Conservation (phyloP, 2,329 filamentous ascomycete genomes). For the Colletotrichum sp. region DNA sequence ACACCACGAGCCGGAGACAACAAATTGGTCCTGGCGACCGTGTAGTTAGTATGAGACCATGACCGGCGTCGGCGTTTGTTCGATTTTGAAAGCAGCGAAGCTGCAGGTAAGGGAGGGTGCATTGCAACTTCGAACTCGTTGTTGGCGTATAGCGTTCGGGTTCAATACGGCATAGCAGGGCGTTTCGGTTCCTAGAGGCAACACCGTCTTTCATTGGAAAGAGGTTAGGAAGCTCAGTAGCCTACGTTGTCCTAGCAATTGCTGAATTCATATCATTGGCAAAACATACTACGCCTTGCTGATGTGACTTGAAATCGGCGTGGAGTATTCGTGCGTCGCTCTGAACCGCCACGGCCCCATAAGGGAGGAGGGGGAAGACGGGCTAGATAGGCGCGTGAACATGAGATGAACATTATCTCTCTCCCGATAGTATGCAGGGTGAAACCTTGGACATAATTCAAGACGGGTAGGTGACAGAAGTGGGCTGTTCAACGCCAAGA, state of each 20-base stretch:
- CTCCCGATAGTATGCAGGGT: not conserved
- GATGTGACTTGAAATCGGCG: not conserved
- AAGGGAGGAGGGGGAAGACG: not conserved
- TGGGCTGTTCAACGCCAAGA: not conserved
- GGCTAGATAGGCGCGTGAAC: not conserved
- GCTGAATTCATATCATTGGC: not conserved
- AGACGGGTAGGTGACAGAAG: not conserved
- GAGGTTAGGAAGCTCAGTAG: not conserved
- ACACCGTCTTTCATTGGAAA: not conserved
- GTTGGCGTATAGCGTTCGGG: not conserved
- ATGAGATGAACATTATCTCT: not conserved
- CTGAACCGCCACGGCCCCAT: not conserved
- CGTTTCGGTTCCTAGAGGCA: constrained; percentile 3
- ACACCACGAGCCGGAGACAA: not conserved
- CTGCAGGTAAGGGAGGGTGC: not conserved
- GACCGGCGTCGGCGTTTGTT: not conserved
- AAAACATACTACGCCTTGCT: not conserved
- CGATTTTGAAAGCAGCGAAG: not conserved
- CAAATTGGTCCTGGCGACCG: not conserved
- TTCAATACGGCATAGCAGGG: constrained; percentile 14
- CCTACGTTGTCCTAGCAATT: not conserved
- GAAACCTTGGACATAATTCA: not conserved
- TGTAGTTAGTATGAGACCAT: not conserved
- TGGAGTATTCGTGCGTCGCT: not conserved
- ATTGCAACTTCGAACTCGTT: not conserved